These are phyloP conservation scores for Mycena filopes DNA, from an alignment of 768 basidiomycete species.

Conservation along the genomic window DNA sequence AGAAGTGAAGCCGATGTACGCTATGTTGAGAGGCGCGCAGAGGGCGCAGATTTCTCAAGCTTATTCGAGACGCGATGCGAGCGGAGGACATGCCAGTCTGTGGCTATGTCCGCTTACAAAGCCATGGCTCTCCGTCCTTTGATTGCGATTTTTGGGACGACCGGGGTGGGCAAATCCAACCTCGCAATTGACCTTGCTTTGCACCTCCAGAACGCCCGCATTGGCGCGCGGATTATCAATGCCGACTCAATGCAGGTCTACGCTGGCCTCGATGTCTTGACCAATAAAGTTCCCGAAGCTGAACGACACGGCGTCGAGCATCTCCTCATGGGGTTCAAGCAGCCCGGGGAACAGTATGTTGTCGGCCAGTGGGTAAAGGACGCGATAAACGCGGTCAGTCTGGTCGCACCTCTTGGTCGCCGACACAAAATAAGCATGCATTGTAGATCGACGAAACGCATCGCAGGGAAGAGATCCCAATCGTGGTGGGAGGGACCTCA, in stretches of 20 bases:
- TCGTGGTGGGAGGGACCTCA: constrained; percentile 94
- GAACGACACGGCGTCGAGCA: constrained; percentile 89
- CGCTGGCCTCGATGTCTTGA: constrained; percentile 89
- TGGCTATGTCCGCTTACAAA: background rate
- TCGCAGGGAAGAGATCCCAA: constrained; percentile 71
- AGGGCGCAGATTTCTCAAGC: constrained; percentile 81
- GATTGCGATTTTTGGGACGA: constrained; percentile 91
- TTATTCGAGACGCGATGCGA: constrained; percentile 53
- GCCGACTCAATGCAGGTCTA: constrained; percentile 99
- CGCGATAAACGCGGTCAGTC: constrained; percentile 77
- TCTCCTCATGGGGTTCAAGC: constrained; percentile 88
- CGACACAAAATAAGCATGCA: constrained; percentile 16
- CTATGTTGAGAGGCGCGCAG: constrained; percentile 75
- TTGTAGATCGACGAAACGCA: constrained; percentile 82
- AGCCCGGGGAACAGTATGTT: constrained; percentile 87
- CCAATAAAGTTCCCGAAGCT: constrained; percentile 86
- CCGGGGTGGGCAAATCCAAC: constrained; percentile 95
- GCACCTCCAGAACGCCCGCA: constrained; percentile 60
- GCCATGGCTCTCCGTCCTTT: constrained; percentile 66
- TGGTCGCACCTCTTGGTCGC: background rate
- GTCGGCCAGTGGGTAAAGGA: constrained; percentile 91
- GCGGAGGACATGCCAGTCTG: constrained; percentile 44
- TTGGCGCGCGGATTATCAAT: constrained; percentile 84
- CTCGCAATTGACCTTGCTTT: constrained; percentile 90
- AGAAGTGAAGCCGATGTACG: constrained; percentile 44